phyloP scores from a whole-genome alignment of 2,329 filamentous ascomycete species.

The Basipetospora sp. region DNA sequence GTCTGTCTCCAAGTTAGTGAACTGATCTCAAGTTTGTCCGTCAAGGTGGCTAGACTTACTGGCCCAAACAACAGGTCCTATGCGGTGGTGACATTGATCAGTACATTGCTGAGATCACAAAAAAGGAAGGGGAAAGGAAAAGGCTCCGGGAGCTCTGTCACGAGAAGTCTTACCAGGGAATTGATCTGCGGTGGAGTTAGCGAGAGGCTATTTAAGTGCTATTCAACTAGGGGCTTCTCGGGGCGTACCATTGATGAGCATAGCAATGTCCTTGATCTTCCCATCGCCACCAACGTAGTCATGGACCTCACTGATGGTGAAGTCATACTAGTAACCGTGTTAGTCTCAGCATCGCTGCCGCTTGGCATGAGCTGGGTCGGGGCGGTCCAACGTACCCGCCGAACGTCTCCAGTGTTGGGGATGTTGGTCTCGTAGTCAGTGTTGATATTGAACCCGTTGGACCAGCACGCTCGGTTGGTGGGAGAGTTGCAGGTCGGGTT shows the following conservation, averaged over 20 bases:
- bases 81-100: neutral
- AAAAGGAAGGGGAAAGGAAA: neutral
- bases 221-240: too few species aligned
- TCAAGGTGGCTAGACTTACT: too few species aligned
- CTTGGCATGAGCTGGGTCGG: neutral
- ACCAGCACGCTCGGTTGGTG: slow-evolving; percentile 13
- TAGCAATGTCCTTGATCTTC: slow-evolving; percentile 10
- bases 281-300: slow-evolving; percentile 10
- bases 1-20: slow-evolving; percentile 15
- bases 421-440: slow-evolving; percentile 16
- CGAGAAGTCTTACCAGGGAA: slow-evolving; percentile 9
- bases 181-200: slow-evolving; percentile 5
- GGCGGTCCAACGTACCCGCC: slow-evolving; percentile 3
- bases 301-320: slow-evolving; percentile 9
- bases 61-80: too few species aligned
- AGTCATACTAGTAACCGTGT: slow-evolving; percentile 11
- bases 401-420: slow-evolving; percentile 16
- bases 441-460: slow-evolving; percentile 17
- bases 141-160: too few species aligned
- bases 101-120: neutral
- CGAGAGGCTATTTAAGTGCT: too few species aligned
- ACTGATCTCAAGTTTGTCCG: too few species aligned
- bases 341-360: neutral
- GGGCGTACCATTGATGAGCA: slow-evolving; percentile 13
- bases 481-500: slow-evolving; percentile 12